These are phyloP conservation scores for Baudoinia panamericana DNA, from an alignment of 495 filamentous ascomycete species.

Conservation along the genomic window DNA sequence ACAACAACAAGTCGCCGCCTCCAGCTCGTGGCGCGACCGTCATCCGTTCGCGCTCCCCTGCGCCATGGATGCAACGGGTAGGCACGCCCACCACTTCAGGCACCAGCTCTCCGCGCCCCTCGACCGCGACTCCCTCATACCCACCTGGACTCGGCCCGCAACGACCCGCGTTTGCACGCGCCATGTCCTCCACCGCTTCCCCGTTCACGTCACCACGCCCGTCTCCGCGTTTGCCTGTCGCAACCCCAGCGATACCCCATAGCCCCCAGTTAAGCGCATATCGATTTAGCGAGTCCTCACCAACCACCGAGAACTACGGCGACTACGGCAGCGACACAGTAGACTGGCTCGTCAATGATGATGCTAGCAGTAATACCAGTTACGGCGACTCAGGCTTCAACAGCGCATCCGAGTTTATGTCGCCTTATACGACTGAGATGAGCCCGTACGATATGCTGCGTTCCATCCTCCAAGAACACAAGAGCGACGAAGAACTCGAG, in stretches of 20 bases:
- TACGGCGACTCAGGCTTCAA: constrained; percentile 49
- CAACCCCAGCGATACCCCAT: constrained; percentile 83
- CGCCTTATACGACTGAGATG: constrained; percentile 74
- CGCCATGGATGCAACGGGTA: constrained; percentile 76
- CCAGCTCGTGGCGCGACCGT: constrained; percentile 55
- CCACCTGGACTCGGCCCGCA: constrained; percentile 62
- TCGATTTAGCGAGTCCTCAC: constrained; percentile 68
- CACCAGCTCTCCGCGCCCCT: constrained; percentile 54
- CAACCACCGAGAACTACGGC: constrained; percentile 72
- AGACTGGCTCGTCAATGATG: constrained; percentile 89
- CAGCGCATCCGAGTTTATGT: constrained; percentile 65
- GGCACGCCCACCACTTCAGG: constrained; percentile 51
- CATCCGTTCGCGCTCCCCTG: constrained; percentile 78
- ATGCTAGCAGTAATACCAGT: constrained; percentile 61
- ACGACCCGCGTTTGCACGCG: constrained; percentile 57
- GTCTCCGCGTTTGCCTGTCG: constrained; percentile 81
- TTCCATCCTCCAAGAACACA: constrained; percentile 79
- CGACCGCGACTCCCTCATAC: constrained; percentile 65
- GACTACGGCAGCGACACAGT: constrained; percentile 88
- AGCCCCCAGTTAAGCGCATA: constrained; percentile 90
- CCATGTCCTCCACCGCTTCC: constrained; percentile 62
- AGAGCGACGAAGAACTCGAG: constrained; percentile 88
- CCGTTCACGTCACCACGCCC: constrained; percentile 92
- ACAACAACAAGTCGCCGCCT: constrained; percentile 64
- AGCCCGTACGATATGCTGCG: constrained; percentile 96